Evolutionary conservation across 306 rosid genomes (phyloP).

Genomic region (Gastrolobium bilobum): DNA sequence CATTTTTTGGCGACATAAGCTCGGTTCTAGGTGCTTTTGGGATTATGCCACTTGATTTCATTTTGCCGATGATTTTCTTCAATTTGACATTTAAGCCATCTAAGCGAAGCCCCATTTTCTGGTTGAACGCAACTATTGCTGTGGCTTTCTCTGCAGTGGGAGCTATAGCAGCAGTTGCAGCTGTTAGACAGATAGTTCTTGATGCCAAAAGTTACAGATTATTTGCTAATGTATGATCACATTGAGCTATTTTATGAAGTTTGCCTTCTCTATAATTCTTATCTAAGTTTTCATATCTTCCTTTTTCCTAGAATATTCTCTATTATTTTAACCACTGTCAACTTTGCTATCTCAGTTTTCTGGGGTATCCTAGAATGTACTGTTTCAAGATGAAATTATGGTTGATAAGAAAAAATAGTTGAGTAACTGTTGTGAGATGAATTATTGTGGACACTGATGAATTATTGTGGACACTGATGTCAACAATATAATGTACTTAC

Average conservation of each 20-base stretch:
- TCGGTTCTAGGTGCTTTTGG: constrained; percentile 86
- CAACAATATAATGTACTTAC: no score
- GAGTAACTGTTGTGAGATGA: no score
- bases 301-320: no score
- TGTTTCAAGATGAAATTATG: no score
- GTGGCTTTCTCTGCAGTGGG: constrained; percentile 66
- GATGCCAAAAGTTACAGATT: constrained; percentile 68
- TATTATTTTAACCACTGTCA: no score
- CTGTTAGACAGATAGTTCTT: constrained; percentile 73
- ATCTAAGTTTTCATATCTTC: no score
- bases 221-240: constrained; percentile 72
- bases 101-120: constrained; percentile 61
- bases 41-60: constrained; percentile 83
- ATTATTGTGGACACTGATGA: no score
- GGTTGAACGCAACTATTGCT: constrained; percentile 66
- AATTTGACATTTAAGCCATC: constrained; percentile 84
- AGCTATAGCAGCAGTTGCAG: constrained; percentile 70
- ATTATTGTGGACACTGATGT: no score
- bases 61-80: constrained; percentile 72
- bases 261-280: neutral
- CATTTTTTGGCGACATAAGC: constrained; percentile 86
- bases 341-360: no score
- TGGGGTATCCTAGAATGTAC: no score
- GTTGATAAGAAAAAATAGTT: no score
- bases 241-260: neutral